Evolutionary conservation across 2,329 filamentous ascomycete species (phyloP).

Genomic region (Xylaria sp.): DNA sequence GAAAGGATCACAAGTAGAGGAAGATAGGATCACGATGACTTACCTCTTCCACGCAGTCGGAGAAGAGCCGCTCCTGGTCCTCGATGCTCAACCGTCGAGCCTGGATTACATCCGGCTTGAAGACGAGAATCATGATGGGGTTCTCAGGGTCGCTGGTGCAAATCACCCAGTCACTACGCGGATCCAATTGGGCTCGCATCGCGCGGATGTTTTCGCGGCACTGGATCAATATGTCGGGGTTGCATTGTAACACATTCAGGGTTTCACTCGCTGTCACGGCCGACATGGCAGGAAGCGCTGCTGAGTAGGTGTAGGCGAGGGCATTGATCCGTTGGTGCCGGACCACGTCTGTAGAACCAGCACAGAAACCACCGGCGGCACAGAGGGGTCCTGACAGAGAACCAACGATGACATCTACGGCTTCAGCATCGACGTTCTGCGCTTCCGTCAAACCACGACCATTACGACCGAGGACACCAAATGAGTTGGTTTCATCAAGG

Average conservation of each 20-base stretch:
- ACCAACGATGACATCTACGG: conserved; percentile 97
- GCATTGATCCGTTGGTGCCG: conserved; percentile 95
- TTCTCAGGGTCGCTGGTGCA: conserved; percentile 85
- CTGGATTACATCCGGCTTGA: conserved; percentile 83
- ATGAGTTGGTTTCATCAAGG: conserved; percentile 96
- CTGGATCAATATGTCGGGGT: conserved; percentile 78
- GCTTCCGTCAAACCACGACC: conserved; percentile 93
- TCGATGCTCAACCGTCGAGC: conserved; percentile 69
- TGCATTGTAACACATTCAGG: conserved; percentile 82
- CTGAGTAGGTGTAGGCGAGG: conserved; percentile 92
- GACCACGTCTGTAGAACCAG: conserved; percentile 87
- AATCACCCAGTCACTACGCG: conserved; percentile 88
- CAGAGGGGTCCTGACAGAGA: conserved; percentile 89
- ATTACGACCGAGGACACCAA: conserved; percentile 89
- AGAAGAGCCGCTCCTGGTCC: conserved; percentile 83
- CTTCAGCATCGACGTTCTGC: conserved; percentile 90
- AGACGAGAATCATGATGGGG: conserved; percentile 79
- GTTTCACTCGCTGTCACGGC: conserved; percentile 97
- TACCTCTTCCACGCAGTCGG: conserved; percentile 97
- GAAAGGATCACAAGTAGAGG: too few relatives aligned
- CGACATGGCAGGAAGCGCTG: conserved; percentile 89
- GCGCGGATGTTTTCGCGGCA: conserved; percentile 85
- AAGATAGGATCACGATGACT: conserved; percentile 43
- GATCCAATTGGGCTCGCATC: conserved; percentile 87
- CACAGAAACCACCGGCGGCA: conserved; percentile 94